Conservation (phyloP, 2,329 filamentous ascomycete genomes). For the Boeremia exigua region DNA sequence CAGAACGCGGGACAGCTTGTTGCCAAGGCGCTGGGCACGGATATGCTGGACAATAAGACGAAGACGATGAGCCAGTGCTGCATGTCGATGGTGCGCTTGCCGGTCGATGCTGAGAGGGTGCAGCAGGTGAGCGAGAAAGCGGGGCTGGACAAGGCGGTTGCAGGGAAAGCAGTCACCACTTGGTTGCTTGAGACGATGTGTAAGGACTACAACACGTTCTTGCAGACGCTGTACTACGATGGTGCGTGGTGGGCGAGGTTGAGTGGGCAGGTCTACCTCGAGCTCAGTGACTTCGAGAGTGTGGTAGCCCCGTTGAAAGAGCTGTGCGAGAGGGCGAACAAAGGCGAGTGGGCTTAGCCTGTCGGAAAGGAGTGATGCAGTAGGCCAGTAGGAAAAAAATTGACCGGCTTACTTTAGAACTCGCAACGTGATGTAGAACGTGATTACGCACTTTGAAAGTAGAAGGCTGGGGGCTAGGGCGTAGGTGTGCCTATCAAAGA, state of each 20-base stretch:
- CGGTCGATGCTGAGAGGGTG: slow-evolving; percentile 58
- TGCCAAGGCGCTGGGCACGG: slow-evolving; percentile 70
- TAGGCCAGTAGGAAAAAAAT: background rate
- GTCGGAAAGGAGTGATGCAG: background rate
- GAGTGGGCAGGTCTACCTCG: slow-evolving; percentile 85
- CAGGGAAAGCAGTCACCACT: slow-evolving; percentile 43
- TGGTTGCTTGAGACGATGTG: slow-evolving; percentile 52
- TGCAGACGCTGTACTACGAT: slow-evolving; percentile 67
- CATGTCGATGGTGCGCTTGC: slow-evolving; percentile 76
- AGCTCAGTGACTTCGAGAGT: slow-evolving; percentile 77
- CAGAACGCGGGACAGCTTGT: slow-evolving; percentile 66
- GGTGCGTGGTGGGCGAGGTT: slow-evolving; percentile 73
- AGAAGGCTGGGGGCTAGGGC: too few species aligned
- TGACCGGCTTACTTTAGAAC: too few species aligned
- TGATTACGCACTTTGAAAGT: background rate
- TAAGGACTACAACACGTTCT: slow-evolving; percentile 72
- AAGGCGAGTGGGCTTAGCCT: slow-evolving; percentile 47
- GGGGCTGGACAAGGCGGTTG: slow-evolving; percentile 25
- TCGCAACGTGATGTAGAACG: background rate
- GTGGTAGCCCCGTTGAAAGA: slow-evolving; percentile 64
- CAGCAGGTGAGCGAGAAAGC: slow-evolving; percentile 21
- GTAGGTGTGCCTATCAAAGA: too few species aligned
- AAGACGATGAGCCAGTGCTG: slow-evolving; percentile 69
- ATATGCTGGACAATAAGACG: slow-evolving; percentile 71
- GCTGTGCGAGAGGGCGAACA: slow-evolving; percentile 60